phyloP scores from a whole-genome alignment of 176 grass and related monocot genomes.

The Canna indica region DNA sequence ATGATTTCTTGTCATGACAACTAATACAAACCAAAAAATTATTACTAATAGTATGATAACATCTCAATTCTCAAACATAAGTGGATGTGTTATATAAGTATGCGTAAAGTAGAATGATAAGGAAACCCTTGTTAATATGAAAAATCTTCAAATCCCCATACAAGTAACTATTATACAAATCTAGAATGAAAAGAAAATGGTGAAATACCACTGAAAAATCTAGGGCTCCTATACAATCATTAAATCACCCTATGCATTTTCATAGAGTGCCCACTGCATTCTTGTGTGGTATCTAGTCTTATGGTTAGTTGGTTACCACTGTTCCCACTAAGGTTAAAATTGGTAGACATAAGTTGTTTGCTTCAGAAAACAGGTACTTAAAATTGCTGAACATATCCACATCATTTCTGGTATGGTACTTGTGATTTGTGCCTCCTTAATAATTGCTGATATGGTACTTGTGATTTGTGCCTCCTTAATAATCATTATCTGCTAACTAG shows the following conservation, averaged over 20 bases:
- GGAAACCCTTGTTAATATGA: neutral
- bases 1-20: neutral
- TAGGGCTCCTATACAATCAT: neutral
- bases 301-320: neutral
- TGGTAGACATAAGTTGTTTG: neutral
- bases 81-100: neutral
- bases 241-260: neutral
- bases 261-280: neutral
- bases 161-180: neutral
- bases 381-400: neutral
- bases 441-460: neutral
- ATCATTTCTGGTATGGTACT: neutral
- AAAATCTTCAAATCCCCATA: neutral
- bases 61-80: neutral
- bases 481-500: neutral
- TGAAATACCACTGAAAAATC: neutral
- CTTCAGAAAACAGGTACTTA: neutral
- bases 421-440: neutral
- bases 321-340: neutral
- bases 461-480: neutral
- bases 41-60: neutral
- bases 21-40: neutral
- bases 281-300: neutral
- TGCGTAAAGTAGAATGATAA: neutral
- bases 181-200: neutral